phyloP scores from a whole-genome alignment of 2,329 filamentous ascomycete genomes.

The Aureobasidium musti region DNA sequence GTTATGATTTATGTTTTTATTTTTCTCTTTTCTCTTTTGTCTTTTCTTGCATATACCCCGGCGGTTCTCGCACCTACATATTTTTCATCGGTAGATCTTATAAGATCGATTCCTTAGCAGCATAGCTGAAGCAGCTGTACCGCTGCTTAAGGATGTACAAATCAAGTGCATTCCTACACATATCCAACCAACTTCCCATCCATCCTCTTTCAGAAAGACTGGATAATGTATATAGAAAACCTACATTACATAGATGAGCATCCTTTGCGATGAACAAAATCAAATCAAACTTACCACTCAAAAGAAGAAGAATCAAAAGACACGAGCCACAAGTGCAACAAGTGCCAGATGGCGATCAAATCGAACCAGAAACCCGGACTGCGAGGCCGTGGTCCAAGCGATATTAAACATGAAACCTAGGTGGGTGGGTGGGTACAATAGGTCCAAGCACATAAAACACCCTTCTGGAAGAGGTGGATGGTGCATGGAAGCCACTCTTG shows the following conservation, averaged over 20 bases:
- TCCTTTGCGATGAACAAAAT: background rate
- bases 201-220: background rate
- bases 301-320: background rate
- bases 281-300: background rate
- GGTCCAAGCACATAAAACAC: background rate
- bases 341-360: background rate
- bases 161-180: background rate
- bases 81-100: background rate
- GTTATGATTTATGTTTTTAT: conserved; percentile 18
- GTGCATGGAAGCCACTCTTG: background rate
- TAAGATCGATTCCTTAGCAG: background rate
- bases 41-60: conserved; percentile 20
- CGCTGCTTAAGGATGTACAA: background rate
- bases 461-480: background rate
- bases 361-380: background rate
- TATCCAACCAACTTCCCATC: background rate
- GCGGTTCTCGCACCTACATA: background rate
- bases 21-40: background rate
- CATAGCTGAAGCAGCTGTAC: no score
- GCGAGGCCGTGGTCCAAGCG: background rate
- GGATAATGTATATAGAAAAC: conserved; percentile 14
- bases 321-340: background rate
- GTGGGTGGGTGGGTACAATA: background rate
- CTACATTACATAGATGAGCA: background rate
- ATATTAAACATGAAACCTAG: conserved; percentile 7